Base-by-base conservation (phyloP, 2,329 filamentous ascomycete species). In the Helminthosporium solani region DNA sequence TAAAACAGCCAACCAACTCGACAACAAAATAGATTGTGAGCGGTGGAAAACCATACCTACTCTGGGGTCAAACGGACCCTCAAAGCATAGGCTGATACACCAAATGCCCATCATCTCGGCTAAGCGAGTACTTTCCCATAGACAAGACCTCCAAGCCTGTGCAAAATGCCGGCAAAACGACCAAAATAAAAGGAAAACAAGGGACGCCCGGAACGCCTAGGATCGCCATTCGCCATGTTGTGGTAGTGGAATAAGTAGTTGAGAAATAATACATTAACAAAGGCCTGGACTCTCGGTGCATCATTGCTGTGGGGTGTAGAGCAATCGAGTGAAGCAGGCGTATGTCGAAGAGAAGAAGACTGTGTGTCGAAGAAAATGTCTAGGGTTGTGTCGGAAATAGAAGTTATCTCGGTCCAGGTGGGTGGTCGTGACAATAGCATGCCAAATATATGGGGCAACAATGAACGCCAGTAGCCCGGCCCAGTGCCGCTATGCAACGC, bases 401-500 rank as follows among this genome's bases (percentile, higher is more conserved):
- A 47, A 43, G 23, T 40, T 35, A 43, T 28, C 23, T 18, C 18
- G 44, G 14, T 33, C 15, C 9, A 33, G 21, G 30, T n/a, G 25
- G 40, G 12, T 36, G 27, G 25, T 11, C 15, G 28, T 30, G 38
- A 6, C 23, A 9, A 25, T 31, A 28, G 14, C 40, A 35, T 23
- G 45, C 31, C 35, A 15, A 34, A 40, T 14, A 31, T 27, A 7
- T 27, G 20, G 35, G 21, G 30, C 9, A 44, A 30, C 12, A 18
- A 28, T 31, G 40, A 46, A 46, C 44, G 37, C 43, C 43, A 25
- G 25, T 37, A 37, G 25, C 37, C 30, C 43, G 38, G 30, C 36
- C 42, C 44, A n/a, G 40, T 46, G 44, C 38, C 38, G 44, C 58
- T 66, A 68, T 68, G 65, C 65, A 66, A 67, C 64, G 64, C 64